A percentile compares a stretch with the other conserved stretches of the same genome.
These are phyloP conservation scores for Trichoderma virens DNA, from an alignment of 495 filamentous ascomycete species.

Conservation along the genomic window DNA sequence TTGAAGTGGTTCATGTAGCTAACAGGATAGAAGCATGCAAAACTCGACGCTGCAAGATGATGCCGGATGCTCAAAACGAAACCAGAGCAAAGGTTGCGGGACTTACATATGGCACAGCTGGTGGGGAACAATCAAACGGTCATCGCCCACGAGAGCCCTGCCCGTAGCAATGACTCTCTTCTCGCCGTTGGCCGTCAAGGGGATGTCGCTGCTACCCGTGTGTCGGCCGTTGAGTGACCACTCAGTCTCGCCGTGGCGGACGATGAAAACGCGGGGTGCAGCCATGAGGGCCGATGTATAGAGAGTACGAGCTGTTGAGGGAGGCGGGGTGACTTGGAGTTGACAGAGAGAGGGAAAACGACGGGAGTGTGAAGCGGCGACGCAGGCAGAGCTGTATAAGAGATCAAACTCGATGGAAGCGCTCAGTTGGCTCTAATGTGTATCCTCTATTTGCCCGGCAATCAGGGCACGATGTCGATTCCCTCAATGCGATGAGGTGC, in stretches of 20 bases:
- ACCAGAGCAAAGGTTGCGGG: constrained; percentile 1
- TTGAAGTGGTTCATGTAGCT: too few relatives aligned
- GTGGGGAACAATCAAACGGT: constrained; percentile 76
- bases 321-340: too few relatives aligned
- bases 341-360: background rate
- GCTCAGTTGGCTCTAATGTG: too few relatives aligned
- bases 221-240: constrained; percentile 93
- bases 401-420: background rate
- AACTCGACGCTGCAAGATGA: background rate
- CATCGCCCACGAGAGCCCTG: constrained; percentile 71
- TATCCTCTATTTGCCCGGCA: too few relatives aligned
- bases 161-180: constrained; percentile 76
- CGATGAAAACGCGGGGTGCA: constrained; percentile 80
- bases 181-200: constrained; percentile 81
- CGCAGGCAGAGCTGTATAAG: background rate
- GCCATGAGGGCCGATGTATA: constrained; percentile 22
- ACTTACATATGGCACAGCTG: constrained; percentile 68
- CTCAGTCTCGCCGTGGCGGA: constrained; percentile 91
- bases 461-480: too few relatives aligned
- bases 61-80: background rate
- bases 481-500: background rate
- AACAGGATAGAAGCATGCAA: too few relatives aligned
- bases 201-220: constrained; percentile 79
- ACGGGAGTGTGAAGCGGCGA: background rate
- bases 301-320: background rate